Evolutionary conservation across 495 filamentous ascomycete genomes (phyloP), one percentile per base, ranked within the genome.

Genomic region (Parathielavia appendiculata): DNA sequence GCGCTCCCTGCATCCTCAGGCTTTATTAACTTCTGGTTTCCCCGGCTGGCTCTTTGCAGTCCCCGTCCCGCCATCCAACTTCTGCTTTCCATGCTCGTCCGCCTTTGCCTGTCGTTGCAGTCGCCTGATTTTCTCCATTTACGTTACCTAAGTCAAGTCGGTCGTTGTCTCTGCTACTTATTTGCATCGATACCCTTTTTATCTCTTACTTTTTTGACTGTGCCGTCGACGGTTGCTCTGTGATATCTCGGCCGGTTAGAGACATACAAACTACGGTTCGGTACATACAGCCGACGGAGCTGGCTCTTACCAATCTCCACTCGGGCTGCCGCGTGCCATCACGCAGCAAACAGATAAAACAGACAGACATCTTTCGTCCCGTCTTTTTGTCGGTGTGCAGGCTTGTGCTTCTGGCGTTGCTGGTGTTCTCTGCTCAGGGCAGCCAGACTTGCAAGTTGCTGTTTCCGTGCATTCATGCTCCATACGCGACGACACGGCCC

Each of bases 201-300:
- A 40, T 32, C 48, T 54, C 5, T 51, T 55, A n/a, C 12, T 36
- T 45, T 22, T 40, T 43, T 12, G 20, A 12, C 32, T 51, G 45
- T 51, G 51, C 47, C 58, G 48, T 30, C 40, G 39, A 34, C 40
- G 20, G 46, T 56, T 26, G 35, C 44, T 26, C 26, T 51, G 56
- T 63, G 60, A n/a, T 51, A 46, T 51, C 51, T 35, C 56, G 23
- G 57, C 54, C 60, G 50, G 60, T 34, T 44, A 63, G 51, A 41
- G 55, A 48, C 51, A 58, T 58, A 55, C 40, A 56, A 34, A 49
- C 38, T 22, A 22, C 60, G 60, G 56, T 51, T 44, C 60, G 16
- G 60, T 58, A 62, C 60, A 58, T 62, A 51, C 40, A 49, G 54
- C 51, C 44, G 56, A 62, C 51, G 32, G 45, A 39, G 39, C 30